Percentiles rank a stretch among this genome's conserved stretches.
Conservation (phyloP, 192 early-diverging fungal species). For the Phlyctochytrium planicorne region DNA sequence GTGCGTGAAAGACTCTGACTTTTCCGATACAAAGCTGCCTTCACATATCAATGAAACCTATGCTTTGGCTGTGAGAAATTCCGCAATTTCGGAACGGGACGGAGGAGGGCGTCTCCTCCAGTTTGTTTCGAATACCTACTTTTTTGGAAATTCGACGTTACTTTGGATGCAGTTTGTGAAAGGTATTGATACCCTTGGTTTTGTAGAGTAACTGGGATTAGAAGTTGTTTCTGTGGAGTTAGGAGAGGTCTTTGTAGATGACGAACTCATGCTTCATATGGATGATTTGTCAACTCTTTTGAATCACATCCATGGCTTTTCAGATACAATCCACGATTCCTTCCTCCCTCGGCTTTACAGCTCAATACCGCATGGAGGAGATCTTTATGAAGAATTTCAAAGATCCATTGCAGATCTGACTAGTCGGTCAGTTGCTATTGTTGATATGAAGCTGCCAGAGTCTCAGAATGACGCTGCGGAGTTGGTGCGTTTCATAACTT, state of each 20-base stretch:
- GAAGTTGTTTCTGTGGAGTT: too few relatives aligned
- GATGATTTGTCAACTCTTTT: neutral
- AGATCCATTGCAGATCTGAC: neutral
- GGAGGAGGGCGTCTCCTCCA: neutral
- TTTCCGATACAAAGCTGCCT: neutral
- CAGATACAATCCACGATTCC: neutral
- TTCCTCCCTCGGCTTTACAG: neutral
- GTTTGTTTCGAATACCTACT: neutral
- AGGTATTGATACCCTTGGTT: neutral
- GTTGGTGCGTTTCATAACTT: slow-evolving; percentile 1
- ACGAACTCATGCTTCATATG: neutral
- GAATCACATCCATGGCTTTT: neutral
- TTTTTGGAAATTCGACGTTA: neutral
- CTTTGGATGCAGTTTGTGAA: neutral
- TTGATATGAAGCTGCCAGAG: slow-evolving; percentile 8
- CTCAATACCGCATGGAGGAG: neutral
- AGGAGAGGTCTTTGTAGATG: too few relatives aligned
- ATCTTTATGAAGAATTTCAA: neutral
- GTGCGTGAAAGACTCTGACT: neutral
- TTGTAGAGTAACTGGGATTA: too few relatives aligned
- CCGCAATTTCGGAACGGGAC: neutral
- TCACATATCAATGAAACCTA: neutral
- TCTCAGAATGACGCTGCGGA: slow-evolving; percentile 15
- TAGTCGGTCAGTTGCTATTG: neutral
- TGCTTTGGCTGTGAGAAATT: neutral